These are phyloP conservation scores for Copromyces sp. DNA, from an alignment of 495 filamentous ascomycete genomes.

Conservation along the genomic window DNA sequence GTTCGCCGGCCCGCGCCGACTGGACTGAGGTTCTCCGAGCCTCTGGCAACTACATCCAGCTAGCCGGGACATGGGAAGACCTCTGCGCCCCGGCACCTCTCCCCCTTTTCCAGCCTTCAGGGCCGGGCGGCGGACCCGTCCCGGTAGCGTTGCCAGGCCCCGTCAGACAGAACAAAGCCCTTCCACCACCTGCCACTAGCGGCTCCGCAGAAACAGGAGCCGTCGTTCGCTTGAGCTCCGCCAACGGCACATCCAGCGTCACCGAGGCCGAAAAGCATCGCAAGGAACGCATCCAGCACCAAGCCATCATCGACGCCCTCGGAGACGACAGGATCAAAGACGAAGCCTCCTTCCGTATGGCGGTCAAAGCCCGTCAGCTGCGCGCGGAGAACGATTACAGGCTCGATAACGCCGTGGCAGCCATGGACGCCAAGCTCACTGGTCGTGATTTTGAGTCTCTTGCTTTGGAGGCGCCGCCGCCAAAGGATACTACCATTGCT, in stretches of 20 bases:
- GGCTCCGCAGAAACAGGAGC: not conserved
- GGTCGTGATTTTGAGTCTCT: not conserved
- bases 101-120: slow-evolving; percentile 20
- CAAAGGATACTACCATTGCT: not conserved
- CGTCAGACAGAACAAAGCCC: not conserved
- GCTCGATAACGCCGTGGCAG: slow-evolving; percentile 18
- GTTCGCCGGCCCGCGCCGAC: slow-evolving; percentile 62
- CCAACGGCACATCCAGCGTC: slow-evolving; percentile 1
- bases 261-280: slow-evolving; percentile 36
- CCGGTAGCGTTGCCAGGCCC: slow-evolving; percentile 2
- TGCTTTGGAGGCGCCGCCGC: not conserved
- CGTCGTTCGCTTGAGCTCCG: not conserved
- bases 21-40: slow-evolving; percentile 67
- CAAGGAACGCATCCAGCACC: slow-evolving; percentile 48
- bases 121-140: slow-evolving; percentile 3
- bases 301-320: slow-evolving; percentile 54
- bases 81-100: slow-evolving; percentile 61
- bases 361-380: slow-evolving; percentile 49
- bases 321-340: slow-evolving; percentile 56
- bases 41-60: slow-evolving; percentile 53
- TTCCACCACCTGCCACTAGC: not conserved
- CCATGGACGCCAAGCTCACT: slow-evolving; percentile 7
- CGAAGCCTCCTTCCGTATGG: slow-evolving; percentile 50
- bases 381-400: slow-evolving; percentile 41
- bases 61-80: slow-evolving; percentile 53